Evolutionary conservation across 73 alveolate genomes (phyloP).

Genomic region (Paramecium sexaurelia): DNA sequence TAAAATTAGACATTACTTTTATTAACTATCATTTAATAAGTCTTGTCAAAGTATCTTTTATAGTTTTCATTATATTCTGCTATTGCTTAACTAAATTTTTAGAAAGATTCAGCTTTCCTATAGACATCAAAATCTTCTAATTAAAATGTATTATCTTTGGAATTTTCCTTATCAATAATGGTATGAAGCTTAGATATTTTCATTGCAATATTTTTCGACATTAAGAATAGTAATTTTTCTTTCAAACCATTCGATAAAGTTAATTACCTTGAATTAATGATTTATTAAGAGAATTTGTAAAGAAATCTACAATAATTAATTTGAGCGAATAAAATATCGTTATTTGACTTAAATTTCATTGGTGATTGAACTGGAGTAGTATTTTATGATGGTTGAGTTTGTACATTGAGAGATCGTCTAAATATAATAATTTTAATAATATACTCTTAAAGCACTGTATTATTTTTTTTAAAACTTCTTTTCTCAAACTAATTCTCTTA

Average conservation of each 20-base stretch:
- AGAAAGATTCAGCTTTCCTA: slow-evolving; percentile 50
- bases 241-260: slow-evolving; percentile 21
- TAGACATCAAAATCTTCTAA: slow-evolving; percentile 51
- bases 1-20: slow-evolving; percentile 6
- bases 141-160: slow-evolving; percentile 28
- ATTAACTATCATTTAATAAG: neutral
- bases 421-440: neutral
- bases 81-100: slow-evolving; percentile 56
- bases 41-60: slow-evolving; percentile 44
- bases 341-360: slow-evolving; percentile 44
- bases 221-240: slow-evolving; percentile 46
- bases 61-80: slow-evolving; percentile 61
- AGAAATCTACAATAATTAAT: slow-evolving; percentile 64
- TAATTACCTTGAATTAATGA: slow-evolving; percentile 18
- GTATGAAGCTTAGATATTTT: slow-evolving; percentile 42
- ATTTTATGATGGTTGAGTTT: slow-evolving; percentile 15
- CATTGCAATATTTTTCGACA: slow-evolving; percentile 60
- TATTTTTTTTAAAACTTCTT: neutral
- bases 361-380: slow-evolving; percentile 21
- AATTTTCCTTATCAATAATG: slow-evolving; percentile 48
- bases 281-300: slow-evolving; percentile 59
- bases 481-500: neutral
- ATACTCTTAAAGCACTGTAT: slow-evolving; percentile 50
- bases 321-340: slow-evolving; percentile 52
- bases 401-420: neutral